Base-by-base conservation (phyloP, 441 rosid genomes). In the Pelargonium myrrhifolium region DNA sequence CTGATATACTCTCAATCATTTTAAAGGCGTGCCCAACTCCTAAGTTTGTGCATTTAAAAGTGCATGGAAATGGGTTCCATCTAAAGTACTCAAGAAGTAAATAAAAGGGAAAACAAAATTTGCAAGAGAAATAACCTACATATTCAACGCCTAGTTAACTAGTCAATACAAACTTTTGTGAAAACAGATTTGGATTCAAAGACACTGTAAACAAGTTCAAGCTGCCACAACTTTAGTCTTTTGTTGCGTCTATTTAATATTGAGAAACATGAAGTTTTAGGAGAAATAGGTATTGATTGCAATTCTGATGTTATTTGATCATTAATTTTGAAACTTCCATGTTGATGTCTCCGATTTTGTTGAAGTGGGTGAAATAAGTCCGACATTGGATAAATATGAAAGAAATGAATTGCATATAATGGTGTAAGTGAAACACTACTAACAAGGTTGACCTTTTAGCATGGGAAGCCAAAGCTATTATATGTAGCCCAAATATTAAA, bases 211-310 rank as follows among this genome's bases (percentile, higher is more conserved):
- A 59, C 37, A 26, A 59, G 35, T 58, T 14, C 14, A 59, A 59
- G 63, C 22, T 59, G 63, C 63, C 26, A 24, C 26, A 22, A 35
- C 39, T 35, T 12, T 56, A 24, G 63, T 59, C 63, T 24, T 59
- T 35, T 24, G 26, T 1, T 10, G 12, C 24, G 63, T 24, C 15
- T 26, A 59, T 7, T 59, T 49, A 45, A 35, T 22, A 22, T 59
- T 9, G 39, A 24, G 37, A 24, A 22, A 59, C 26, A 31, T 24
- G 37, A 59, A 59, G 7, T 59, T 59, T 59, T 15, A 59, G 28
- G 15, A 59, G 63, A 24, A 20, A 59, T 59, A 6, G 6, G 39
- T 35, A 35, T 35, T 35, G 39, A n/a, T n/a, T n/a, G n/a, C 17
- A 20, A 59, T 26, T 59, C 17, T 24, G 14, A 59, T 58, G 63